Evolutionary conservation across 1,284 basidiomycete genomes (phyloP).

Genomic region (Coniferiporia sulphurascens): DNA sequence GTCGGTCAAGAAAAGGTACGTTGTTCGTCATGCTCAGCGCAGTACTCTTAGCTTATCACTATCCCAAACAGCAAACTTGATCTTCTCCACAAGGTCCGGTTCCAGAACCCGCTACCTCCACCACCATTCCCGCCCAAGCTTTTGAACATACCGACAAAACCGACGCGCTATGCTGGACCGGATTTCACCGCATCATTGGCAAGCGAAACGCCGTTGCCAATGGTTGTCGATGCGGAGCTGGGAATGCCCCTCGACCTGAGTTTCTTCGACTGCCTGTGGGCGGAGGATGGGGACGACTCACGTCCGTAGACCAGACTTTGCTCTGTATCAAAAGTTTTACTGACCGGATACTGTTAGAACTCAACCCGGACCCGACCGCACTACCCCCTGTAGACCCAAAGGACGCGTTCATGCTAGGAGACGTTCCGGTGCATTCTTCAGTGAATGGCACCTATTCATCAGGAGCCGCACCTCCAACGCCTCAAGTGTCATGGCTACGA

Average conservation of each 20-base stretch:
- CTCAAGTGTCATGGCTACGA: constrained; percentile 82
- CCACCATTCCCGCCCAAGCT: constrained; percentile 95
- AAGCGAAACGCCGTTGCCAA: constrained; percentile 76
- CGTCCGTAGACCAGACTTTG: constrained; percentile 37
- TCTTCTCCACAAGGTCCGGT: constrained; percentile 86
- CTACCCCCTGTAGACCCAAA: constrained; percentile 64
- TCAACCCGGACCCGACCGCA: constrained; percentile 63
- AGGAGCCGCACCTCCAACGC: constrained; percentile 40
- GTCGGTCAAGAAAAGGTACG: constrained; percentile 17
- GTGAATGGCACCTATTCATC: constrained; percentile 37
- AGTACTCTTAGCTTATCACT: background rate
- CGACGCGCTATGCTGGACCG: constrained; percentile 79
- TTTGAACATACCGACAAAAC: constrained; percentile 81
- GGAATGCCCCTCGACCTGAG: constrained; percentile 92
- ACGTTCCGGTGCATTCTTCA: constrained; percentile 41
- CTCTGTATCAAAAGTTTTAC: background rate
- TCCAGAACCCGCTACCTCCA: constrained; percentile 86
- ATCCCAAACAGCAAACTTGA: constrained; percentile 61
- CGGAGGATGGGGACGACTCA: constrained; percentile 65
- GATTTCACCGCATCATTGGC: constrained; percentile 80
- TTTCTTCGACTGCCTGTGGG: constrained; percentile 78
- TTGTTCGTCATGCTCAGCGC: background rate
- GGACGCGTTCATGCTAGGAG: constrained; percentile 65
- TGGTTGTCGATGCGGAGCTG: constrained; percentile 92
- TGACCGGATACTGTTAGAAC: constrained; percentile 34